A percentile compares a stretch with the other conserved stretches of the same genome.
phyloP scores from a whole-genome alignment of 108 stramenopile genomes.

The Skeletonema grethae region DNA sequence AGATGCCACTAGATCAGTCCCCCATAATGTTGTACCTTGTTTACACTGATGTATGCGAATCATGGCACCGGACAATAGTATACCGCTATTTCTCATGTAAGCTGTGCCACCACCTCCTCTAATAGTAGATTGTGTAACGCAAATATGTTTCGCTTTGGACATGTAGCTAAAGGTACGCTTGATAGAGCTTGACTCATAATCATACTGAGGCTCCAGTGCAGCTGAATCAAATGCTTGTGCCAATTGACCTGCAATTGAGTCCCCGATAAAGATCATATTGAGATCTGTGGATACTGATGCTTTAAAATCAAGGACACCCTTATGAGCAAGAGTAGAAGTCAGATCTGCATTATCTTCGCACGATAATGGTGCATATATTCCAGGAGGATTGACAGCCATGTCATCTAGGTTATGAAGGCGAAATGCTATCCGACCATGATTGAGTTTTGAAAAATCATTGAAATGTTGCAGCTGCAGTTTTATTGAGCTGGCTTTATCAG shows the following conservation, averaged over 20 bases:
- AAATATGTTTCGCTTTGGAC: neutral
- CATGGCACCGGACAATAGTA: neutral
- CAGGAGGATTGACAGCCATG: conserved; percentile 5
- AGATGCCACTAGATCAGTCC: neutral
- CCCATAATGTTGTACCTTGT: neutral
- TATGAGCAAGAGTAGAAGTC: conserved; percentile 1
- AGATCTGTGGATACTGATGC: conserved; percentile 20
- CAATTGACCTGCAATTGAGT: conserved; percentile 30
- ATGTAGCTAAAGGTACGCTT: conserved; percentile 13
- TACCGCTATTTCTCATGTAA: neutral
- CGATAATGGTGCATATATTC: neutral
- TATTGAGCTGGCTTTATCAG: too few relatives aligned
- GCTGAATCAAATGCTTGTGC: conserved; percentile 26
- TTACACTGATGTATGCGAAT: neutral
- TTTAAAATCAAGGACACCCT: conserved; percentile 17
- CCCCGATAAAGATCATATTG: conserved; percentile 25
- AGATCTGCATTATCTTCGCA: neutral
- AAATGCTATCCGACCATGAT: conserved; percentile 3
- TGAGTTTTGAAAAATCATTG: too few relatives aligned
- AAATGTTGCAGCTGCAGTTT: too few relatives aligned
- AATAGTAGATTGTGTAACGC: neutral
- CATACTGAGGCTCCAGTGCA: conserved; percentile 4
- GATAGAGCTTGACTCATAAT: conserved; percentile 6
- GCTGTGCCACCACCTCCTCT: conserved; percentile 4
- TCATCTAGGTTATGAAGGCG: neutral